Evolutionary conservation across 495 filamentous ascomycete genomes (phyloP).

Genomic region (Letharia columbiana): DNA sequence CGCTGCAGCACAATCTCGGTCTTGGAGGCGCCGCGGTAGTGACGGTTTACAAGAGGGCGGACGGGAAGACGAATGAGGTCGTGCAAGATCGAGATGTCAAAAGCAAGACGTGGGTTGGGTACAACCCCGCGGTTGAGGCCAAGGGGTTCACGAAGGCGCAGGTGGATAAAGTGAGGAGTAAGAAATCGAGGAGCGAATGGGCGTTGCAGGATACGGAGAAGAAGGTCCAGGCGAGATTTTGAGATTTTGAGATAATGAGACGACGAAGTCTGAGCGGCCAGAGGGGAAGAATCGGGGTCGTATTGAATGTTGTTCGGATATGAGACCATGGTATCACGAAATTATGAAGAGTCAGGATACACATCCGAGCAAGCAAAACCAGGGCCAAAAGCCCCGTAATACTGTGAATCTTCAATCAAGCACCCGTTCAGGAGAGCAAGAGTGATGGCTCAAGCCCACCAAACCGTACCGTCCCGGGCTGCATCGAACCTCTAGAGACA

Average conservation of each 20-base stretch:
- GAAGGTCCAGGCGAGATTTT: constrained; percentile 60
- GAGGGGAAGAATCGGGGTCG: neutral
- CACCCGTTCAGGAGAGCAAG: too few species aligned
- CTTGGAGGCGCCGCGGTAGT: constrained; percentile 87
- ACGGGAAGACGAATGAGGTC: constrained; percentile 53
- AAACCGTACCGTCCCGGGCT: too few species aligned
- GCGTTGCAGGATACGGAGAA: constrained; percentile 64
- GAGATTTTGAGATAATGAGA: neutral
- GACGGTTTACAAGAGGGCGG: constrained; percentile 82
- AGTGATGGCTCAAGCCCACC: too few species aligned
- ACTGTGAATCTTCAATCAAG: too few species aligned
- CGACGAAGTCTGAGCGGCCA: neutral
- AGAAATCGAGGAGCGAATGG: constrained; percentile 57
- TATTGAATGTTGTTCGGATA: neutral
- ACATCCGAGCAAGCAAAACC: constrained; percentile 1
- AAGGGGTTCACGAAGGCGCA: constrained; percentile 75
- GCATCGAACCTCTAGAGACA: too few species aligned
- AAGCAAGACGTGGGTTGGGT: constrained; percentile 60
- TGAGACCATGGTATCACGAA: neutral
- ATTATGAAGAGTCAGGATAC: neutral
- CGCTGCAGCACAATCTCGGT: constrained; percentile 90
- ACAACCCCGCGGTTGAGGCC: constrained; percentile 89
- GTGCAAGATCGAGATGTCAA: constrained; percentile 52
- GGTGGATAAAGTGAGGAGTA: constrained; percentile 61
- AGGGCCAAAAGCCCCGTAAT: too few species aligned